Evolutionary conservation across 805 yeast genomes (phyloP).

Genomic region (Metschnikowia peoriensis): DNA sequence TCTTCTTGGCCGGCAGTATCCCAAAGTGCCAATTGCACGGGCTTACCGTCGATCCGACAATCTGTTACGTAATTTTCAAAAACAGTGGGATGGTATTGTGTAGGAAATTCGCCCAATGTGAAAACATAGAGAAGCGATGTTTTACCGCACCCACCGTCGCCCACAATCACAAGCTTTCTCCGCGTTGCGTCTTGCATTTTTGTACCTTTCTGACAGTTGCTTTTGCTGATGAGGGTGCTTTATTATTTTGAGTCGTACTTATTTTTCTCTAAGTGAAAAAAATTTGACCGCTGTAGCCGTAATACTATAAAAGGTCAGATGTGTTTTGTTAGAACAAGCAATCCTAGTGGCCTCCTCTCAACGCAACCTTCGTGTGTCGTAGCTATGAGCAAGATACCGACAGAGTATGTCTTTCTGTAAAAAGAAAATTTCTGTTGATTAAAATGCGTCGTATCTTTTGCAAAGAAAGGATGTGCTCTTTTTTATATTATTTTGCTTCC

Average conservation of each 20-base stretch:
- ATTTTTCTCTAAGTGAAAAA: background rate
- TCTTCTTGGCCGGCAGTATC: slow-evolving; percentile 98
- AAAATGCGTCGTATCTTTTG: too few species aligned
- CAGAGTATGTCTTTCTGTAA: too few species aligned
- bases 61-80: slow-evolving; percentile 94
- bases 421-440: too few species aligned
- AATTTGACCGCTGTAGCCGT: too few species aligned
- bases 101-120: slow-evolving; percentile 89
- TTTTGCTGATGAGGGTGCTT: background rate
- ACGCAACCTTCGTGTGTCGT: too few species aligned
- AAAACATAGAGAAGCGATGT: slow-evolving; percentile 88
- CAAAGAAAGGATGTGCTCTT: too few species aligned
- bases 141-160: slow-evolving; percentile 95
- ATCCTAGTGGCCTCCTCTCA: too few species aligned
- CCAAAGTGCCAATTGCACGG: slow-evolving; percentile 87
- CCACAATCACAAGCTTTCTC: slow-evolving; percentile 83
- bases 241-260: too few species aligned
- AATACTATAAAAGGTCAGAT: too few species aligned
- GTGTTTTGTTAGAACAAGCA: too few species aligned
- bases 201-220: background rate
- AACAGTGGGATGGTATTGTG: slow-evolving; percentile 91
- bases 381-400: too few species aligned
- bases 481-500: too few species aligned
- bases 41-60: slow-evolving; percentile 90
- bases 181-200: slow-evolving; percentile 26